Percentiles rank a stretch among this genome's conserved stretches.
Conservation (phyloP, 1,284 basidiomycete species). For the Cerrena zonata region DNA sequence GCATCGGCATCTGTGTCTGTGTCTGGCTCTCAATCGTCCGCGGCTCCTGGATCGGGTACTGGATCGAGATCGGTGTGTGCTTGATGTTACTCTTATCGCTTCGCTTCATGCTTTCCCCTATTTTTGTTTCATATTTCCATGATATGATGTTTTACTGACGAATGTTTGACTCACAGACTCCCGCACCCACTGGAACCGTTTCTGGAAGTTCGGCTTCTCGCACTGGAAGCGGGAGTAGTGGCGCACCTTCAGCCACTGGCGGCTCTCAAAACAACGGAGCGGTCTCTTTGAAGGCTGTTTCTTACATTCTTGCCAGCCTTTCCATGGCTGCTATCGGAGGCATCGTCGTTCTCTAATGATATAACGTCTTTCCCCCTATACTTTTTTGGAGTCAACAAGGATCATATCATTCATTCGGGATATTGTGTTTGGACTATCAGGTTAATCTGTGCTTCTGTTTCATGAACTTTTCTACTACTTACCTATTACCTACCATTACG, state of each 20-base stretch:
- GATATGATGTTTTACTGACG: neutral
- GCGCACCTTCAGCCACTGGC: constrained; percentile 13
- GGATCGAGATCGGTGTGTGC: constrained; percentile 1
- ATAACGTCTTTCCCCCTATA: too few species aligned
- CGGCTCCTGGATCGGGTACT: neutral
- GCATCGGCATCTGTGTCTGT: constrained; percentile 2
- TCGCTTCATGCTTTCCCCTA: neutral
- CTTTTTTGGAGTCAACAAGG: too few species aligned
- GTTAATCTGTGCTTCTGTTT: too few species aligned
- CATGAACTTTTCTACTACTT: too few species aligned
- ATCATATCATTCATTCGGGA: too few species aligned
- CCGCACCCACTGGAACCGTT: constrained; percentile 1
- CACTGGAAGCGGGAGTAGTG: neutral
- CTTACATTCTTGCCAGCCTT: neutral
- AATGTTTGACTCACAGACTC: neutral
- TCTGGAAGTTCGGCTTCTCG: neutral
- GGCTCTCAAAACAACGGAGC: constrained; percentile 14
- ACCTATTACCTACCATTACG: too few species aligned
- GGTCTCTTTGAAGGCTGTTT: neutral
- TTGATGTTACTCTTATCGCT: constrained; percentile 2
- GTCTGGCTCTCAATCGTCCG: constrained; percentile 1
- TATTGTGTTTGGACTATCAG: too few species aligned
- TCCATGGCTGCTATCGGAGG: too few species aligned
- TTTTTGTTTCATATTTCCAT: neutral
- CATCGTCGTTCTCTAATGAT: too few species aligned